phyloP scores from a whole-genome alignment of 345 rosid species.

The Mallotus nudiflorus region DNA sequence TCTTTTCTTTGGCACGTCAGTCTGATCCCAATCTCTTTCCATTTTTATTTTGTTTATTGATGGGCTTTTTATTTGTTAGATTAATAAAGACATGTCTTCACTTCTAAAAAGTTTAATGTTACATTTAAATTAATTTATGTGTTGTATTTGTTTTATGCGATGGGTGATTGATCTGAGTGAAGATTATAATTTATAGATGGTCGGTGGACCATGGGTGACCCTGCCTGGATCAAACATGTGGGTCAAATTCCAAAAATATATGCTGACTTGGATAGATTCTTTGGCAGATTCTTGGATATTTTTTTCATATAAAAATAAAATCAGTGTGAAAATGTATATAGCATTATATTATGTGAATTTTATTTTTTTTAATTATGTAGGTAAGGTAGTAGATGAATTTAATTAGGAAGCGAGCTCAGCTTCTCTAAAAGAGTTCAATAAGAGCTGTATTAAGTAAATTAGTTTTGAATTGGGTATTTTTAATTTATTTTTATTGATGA shows the following conservation, averaged over 20 bases:
- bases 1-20: slow-evolving; percentile 17
- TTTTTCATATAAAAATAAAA: background rate
- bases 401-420: too few species aligned
- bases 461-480: too few species aligned
- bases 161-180: background rate
- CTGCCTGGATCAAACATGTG: slow-evolving; percentile 12
- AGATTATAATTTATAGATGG: slow-evolving; percentile 10
- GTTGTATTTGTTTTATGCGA: background rate
- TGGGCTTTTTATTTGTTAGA: too few species aligned
- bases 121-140: too few species aligned
- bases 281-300: background rate
- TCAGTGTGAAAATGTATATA: background rate
- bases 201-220: slow-evolving; percentile 19
- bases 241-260: slow-evolving; percentile 9
- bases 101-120: too few species aligned
- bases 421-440: too few species aligned
- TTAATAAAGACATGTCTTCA: too few species aligned
- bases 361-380: too few species aligned
- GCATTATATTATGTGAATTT: background rate
- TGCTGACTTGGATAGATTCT: slow-evolving; percentile 4
- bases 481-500: too few species aligned
- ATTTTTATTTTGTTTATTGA: too few species aligned
- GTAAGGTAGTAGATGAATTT: too few species aligned
- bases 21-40: slow-evolving; percentile 14
- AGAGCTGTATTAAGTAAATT: too few species aligned